A percentile compares a stretch with the other conserved stretches of the same genome.
Conservation (phyloP, 768 basidiomycete species). For the Panellus pusillus region DNA sequence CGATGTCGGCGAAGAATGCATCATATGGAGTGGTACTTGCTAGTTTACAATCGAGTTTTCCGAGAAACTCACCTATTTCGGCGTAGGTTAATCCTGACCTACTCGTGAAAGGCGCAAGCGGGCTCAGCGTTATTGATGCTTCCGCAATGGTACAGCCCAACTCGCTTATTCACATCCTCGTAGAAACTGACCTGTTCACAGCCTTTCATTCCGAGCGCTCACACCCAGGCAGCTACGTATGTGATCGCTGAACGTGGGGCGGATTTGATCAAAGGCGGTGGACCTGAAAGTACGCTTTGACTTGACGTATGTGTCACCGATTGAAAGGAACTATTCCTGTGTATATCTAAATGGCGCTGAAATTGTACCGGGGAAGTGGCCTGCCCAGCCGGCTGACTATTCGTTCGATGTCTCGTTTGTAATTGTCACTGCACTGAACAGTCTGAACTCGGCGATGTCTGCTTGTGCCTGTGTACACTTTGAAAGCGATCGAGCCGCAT, state of each 20-base stretch:
- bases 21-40: slow-evolving; percentile 26
- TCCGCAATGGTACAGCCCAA: slow-evolving; percentile 31
- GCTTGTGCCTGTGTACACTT: too few relatives aligned
- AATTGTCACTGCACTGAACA: too few relatives aligned
- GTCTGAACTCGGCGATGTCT: too few relatives aligned
- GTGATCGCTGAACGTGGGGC: slow-evolving; percentile 5
- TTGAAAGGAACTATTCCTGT: too few relatives aligned
- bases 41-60: background rate
- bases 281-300: background rate
- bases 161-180: background rate
- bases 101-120: slow-evolving; percentile 32
- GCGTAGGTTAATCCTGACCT: slow-evolving; percentile 32
- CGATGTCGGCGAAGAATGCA: slow-evolving; percentile 29
- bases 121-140: slow-evolving; percentile 38
- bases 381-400: too few relatives aligned
- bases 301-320: too few relatives aligned
- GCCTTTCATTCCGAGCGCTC: slow-evolving; percentile 2
- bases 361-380: too few relatives aligned
- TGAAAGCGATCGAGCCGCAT: too few relatives aligned
- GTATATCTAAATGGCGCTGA: too few relatives aligned
- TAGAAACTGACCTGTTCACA: background rate
- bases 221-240: slow-evolving; percentile 10
- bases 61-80: slow-evolving; percentile 7
- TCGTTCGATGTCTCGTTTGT: too few relatives aligned
- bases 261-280: slow-evolving; percentile 11